These are phyloP conservation scores for Chimonanthus praecox DNA, from an alignment of 164 flowering plant species.

Conservation along the genomic window DNA sequence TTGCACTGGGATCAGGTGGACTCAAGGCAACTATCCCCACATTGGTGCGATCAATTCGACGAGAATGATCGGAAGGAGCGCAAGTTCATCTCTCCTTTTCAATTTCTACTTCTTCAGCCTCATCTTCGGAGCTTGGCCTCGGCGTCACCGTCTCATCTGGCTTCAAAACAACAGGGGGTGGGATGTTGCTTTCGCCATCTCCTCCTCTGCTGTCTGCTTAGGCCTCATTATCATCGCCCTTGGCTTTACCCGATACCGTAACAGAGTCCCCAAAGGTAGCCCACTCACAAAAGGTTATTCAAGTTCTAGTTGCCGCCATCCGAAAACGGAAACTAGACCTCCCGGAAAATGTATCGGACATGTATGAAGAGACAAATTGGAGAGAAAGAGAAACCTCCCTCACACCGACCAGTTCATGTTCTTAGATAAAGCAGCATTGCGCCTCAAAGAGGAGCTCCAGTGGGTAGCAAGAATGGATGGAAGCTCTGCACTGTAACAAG, in stretches of 20 bases:
- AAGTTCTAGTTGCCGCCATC: conserved; percentile 17
- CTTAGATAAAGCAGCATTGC: conserved; percentile 11
- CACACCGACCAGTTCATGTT: conserved; percentile 16
- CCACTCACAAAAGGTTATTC: conserved; percentile 17
- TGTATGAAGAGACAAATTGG: neutral
- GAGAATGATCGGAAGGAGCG: conserved; percentile 13
- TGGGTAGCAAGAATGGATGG: conserved; percentile 22
- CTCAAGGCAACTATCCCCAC: conserved; percentile 25
- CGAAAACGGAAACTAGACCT: conserved; percentile 11
- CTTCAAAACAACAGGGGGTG: conserved; percentile 24
- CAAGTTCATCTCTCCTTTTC: conserved; percentile 25
- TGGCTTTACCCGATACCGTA: conserved; percentile 15
- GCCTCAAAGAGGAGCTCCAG: neutral
- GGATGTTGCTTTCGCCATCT: conserved; percentile 14
- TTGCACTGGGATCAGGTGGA: conserved; percentile 34
- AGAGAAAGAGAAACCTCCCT: neutral
- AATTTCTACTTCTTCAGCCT: conserved; percentile 27
- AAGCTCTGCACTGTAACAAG: conserved; percentile 41
- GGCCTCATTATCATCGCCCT: conserved; percentile 9
- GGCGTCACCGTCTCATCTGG: conserved; percentile 33
- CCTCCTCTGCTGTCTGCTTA: conserved; percentile 8
- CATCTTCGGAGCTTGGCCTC: conserved; percentile 19
- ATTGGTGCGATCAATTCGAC: conserved; percentile 11
- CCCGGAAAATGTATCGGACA: neutral
- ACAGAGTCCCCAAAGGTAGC: conserved; percentile 18